Conservation (phyloP, 192 early-diverging fungal genomes). For the Gigaspora rosea region DNA sequence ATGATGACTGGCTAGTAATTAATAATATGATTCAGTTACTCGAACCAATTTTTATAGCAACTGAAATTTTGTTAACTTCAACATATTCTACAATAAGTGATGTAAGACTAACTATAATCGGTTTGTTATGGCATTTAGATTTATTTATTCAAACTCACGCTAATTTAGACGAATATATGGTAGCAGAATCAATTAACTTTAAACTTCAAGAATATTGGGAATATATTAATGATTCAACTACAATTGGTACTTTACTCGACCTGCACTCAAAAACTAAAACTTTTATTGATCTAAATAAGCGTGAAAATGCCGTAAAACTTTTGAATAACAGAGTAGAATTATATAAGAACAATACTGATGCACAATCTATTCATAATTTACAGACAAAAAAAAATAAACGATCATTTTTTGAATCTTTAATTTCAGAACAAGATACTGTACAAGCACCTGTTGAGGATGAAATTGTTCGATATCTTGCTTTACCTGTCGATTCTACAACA, state of each 20-base stretch:
- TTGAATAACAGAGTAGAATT: neutral
- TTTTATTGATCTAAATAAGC: neutral
- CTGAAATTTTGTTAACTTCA: neutral
- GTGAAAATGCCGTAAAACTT: neutral
- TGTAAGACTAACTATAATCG: neutral
- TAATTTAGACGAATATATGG: neutral
- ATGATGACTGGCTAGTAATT: neutral
- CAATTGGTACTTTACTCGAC: neutral
- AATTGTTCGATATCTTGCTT: conserved; percentile 11
- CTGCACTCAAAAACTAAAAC: conserved; percentile 21
- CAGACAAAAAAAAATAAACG: neutral
- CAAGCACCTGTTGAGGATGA: neutral
- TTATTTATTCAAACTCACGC: neutral
- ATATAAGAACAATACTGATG: neutral
- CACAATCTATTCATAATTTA: neutral
- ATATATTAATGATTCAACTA: neutral
- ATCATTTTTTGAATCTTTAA: conserved; percentile 11
- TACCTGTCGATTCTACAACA: neutral
- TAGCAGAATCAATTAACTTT: conserved; percentile 6
- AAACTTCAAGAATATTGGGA: conserved; percentile 3
- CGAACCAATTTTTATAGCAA: neutral
- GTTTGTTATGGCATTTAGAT: neutral
- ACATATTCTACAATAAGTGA: neutral
- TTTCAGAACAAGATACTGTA: neutral
- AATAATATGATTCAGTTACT: neutral